Percentiles rank a stretch among this genome's conserved stretches.
phyloP scores from a whole-genome alignment of 768 basidiomycete species.

The Ramaria sp. region DNA sequence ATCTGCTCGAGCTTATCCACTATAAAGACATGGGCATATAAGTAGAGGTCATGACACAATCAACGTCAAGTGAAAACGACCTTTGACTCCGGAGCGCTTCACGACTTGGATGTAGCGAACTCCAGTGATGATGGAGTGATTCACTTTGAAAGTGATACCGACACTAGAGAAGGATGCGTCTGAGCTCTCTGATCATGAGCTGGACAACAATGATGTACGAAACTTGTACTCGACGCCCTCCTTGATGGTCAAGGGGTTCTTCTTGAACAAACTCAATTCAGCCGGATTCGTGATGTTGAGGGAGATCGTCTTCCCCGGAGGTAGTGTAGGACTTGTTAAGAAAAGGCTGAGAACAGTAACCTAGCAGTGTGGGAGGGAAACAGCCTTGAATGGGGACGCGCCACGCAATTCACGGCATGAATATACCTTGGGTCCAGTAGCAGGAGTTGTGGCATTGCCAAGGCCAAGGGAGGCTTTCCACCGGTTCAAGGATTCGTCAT shows the following conservation, averaged over 20 bases:
- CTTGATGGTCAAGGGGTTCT: conserved; percentile 70
- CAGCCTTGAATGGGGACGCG: conserved; percentile 11
- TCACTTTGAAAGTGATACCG: conserved; percentile 75
- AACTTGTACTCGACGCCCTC: conserved; percentile 88
- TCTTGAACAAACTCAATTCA: conserved; percentile 49
- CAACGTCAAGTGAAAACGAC: conserved; percentile 27
- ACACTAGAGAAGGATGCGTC: conserved; percentile 38
- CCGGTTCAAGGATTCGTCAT: conserved; percentile 86
- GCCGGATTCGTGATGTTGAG: conserved; percentile 53
- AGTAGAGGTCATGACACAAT: not conserved
- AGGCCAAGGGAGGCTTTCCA: conserved; percentile 96
- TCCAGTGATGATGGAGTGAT: conserved; percentile 82
- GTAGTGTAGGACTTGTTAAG: conserved; percentile 64
- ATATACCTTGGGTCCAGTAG: conserved; percentile 56
- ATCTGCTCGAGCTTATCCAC: conserved; percentile 91
- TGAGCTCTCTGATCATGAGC: conserved; percentile 6
- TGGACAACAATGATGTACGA: not conserved
- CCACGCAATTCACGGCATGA: not conserved
- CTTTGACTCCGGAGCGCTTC: conserved; percentile 65
- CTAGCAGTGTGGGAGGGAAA: conserved; percentile 23
- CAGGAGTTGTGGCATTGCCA: conserved; percentile 28
- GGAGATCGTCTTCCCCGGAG: conserved; percentile 44
- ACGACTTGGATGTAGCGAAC: conserved; percentile 84
- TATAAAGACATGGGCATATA: conserved; percentile 23
- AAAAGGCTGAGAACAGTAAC: conserved; percentile 68